Conservation (phyloP, 805 yeast genomes). For the Barnettozyma salicaria region DNA sequence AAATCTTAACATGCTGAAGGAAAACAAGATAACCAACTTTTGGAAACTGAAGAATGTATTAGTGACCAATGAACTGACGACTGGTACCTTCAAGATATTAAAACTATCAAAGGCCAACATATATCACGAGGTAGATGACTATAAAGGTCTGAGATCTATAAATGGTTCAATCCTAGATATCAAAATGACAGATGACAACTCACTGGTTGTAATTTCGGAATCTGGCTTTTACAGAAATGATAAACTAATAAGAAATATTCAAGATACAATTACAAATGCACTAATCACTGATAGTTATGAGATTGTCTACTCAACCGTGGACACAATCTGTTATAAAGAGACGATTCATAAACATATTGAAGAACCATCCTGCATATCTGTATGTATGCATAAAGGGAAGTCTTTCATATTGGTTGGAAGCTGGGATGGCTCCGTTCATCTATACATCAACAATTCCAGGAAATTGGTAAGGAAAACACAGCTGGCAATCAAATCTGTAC, state of each 20-base stretch:
- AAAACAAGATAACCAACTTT: slow-evolving; percentile 6
- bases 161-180: slow-evolving; percentile 18
- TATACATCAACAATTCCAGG: slow-evolving; percentile 9
- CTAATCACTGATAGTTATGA: neutral
- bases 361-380: slow-evolving; percentile 17
- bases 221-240: slow-evolving; percentile 20
- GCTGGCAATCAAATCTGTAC: slow-evolving; percentile 16
- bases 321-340: slow-evolving; percentile 3
- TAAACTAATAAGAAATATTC: neutral
- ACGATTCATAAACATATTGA: slow-evolving; percentile 4
- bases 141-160: slow-evolving; percentile 8
- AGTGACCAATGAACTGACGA: slow-evolving; percentile 5
- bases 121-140: slow-evolving; percentile 5
- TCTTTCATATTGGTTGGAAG: slow-evolving; percentile 15
- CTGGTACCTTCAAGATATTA: slow-evolving; percentile 2
- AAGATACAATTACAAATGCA: slow-evolving; percentile 1
- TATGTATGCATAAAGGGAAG: neutral
- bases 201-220: slow-evolving; percentile 12
- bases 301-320: neutral
- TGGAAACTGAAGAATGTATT: slow-evolving; percentile 16
- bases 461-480: slow-evolving; percentile 6
- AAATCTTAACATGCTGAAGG: neutral
- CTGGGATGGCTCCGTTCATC: slow-evolving; percentile 21
- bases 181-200: neutral
- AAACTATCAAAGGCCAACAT: neutral